A percentile compares a stretch with the other conserved stretches of the same genome.
These are phyloP conservation scores for Oehlia diaphana DNA, from an alignment of 192 early-diverging fungal species.

Conservation along the genomic window DNA sequence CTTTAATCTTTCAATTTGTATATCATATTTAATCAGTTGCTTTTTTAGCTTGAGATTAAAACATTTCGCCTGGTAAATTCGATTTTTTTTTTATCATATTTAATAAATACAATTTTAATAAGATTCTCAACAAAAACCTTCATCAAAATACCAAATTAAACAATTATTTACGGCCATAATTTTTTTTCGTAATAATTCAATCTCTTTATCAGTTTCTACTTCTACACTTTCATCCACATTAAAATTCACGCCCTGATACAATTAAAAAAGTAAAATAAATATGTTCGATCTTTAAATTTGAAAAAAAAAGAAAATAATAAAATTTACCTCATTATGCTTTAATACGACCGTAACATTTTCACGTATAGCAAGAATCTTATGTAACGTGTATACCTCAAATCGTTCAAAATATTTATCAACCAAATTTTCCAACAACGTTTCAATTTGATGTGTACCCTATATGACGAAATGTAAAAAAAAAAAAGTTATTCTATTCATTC, in stretches of 20 bases:
- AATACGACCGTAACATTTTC: constrained; percentile 52
- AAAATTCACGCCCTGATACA: constrained; percentile 36
- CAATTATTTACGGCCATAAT: constrained; percentile 40
- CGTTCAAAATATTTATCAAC: constrained; percentile 85
- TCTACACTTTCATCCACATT: constrained; percentile 35
- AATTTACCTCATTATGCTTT: constrained; percentile 52
- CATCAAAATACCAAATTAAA: neutral
- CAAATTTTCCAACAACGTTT: constrained; percentile 74
- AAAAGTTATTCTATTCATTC: neutral
- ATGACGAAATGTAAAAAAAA: neutral
- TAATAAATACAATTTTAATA: neutral
- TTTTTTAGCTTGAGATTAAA: constrained; percentile 41
- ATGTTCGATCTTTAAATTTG: no score
- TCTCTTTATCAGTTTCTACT: constrained; percentile 39
- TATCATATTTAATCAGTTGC: constrained; percentile 33
- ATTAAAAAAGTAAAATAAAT: neutral
- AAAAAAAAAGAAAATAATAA: neutral
- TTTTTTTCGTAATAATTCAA: constrained; percentile 41
- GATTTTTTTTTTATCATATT: neutral
- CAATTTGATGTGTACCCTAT: constrained; percentile 70
- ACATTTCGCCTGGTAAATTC: constrained; percentile 37
- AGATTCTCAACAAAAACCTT: neutral
- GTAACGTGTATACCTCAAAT: constrained; percentile 75
- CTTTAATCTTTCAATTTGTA: neutral
- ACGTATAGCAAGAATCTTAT: constrained; percentile 74